Conservation (phyloP, 106 monocot genomes). For the Allium sativum region DNA sequence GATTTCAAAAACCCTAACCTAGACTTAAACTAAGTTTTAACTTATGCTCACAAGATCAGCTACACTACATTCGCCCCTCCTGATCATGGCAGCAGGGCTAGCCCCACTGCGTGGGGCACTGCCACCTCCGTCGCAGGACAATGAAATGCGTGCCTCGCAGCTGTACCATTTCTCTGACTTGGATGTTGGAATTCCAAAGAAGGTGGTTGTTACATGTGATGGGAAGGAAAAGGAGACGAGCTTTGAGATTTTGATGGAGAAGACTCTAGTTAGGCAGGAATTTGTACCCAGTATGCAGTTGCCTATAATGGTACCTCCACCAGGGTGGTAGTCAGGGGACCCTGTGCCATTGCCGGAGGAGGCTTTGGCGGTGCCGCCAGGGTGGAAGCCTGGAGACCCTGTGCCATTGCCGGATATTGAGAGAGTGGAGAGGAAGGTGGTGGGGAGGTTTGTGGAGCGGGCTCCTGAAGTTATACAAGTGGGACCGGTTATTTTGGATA, state of each 20-base stretch:
- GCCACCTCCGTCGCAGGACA: slow-evolving; percentile 89
- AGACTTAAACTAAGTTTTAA: slow-evolving; percentile 50
- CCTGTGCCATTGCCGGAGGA: slow-evolving; percentile 59
- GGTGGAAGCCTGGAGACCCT: slow-evolving; percentile 95
- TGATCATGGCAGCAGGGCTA: slow-evolving; percentile 78
- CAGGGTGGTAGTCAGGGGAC: slow-evolving; percentile 64
- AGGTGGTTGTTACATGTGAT: slow-evolving; percentile 12
- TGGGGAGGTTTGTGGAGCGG: slow-evolving; percentile 22
- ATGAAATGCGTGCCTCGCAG: slow-evolving; percentile 92
- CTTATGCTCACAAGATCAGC: slow-evolving; percentile 87
- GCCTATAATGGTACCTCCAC: slow-evolving; percentile 49
- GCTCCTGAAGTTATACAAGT: slow-evolving; percentile 70
- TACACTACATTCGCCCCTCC: slow-evolving; percentile 98
- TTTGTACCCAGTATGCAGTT: slow-evolving; percentile 14
- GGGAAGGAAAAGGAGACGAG: slow-evolving; percentile 4
- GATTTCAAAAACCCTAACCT: slow-evolving; percentile 29
- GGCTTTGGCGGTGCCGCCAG: slow-evolving; percentile 59
- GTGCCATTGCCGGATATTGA: slow-evolving; percentile 50
- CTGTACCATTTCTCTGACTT: slow-evolving; percentile 71
- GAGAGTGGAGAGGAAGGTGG: slow-evolving; percentile 23
- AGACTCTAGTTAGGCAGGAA: slow-evolving; percentile 53
- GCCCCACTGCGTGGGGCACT: slow-evolving; percentile 78
- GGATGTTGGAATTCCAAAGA: slow-evolving; percentile 60
- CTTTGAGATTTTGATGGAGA: slow-evolving; percentile 35
- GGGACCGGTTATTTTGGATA: slow-evolving; percentile 72